A percentile compares a stretch with the other conserved stretches of the same genome.
phyloP scores from a whole-genome alignment of 2,329 filamentous ascomycete species.

The Gnomoniopsis sp. region DNA sequence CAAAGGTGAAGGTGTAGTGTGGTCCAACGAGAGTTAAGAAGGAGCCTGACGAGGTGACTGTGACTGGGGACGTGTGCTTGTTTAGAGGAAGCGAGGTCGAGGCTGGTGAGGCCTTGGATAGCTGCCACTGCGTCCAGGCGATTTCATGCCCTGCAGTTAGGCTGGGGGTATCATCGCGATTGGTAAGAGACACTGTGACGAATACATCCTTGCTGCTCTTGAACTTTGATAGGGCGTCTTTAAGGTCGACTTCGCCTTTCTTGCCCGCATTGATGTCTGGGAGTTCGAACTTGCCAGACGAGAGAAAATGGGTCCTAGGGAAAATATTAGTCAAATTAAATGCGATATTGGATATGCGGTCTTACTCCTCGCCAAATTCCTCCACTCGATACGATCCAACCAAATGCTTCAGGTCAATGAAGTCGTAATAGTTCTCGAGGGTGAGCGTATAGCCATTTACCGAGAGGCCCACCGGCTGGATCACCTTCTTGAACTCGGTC shows the following conservation, averaged over 20 bases:
- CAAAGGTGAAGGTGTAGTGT: conserved; percentile 40
- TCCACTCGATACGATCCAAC: conserved; percentile 42
- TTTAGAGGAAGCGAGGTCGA: conserved; percentile 12
- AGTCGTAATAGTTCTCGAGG: conserved; percentile 50
- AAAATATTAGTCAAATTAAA: conserved; percentile 14
- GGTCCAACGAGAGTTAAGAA: conserved; percentile 27
- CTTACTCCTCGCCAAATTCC: conserved; percentile 37
- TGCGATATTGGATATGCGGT: conserved; percentile 1
- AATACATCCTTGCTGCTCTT: conserved; percentile 37
- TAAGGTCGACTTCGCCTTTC: conserved; percentile 31
- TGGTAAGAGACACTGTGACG: conserved; percentile 42
- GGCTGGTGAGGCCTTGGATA: conserved; percentile 26
- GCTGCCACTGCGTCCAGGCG: conserved; percentile 49
- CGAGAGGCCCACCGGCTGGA: conserved; percentile 48
- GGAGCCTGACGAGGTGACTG: conserved; percentile 23
- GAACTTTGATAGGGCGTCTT: conserved; percentile 25
- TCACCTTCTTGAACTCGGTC: conserved; percentile 54
- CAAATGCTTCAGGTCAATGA: conserved; percentile 40
- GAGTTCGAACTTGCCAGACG: conserved; percentile 35
- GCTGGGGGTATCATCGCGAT: conserved; percentile 45
- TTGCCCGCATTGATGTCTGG: conserved; percentile 38
- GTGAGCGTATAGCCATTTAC: conserved; percentile 34
- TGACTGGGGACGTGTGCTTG: conserved; percentile 21
- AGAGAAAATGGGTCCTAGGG: conserved; percentile 23
- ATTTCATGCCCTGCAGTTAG: conserved; percentile 50